These are phyloP conservation scores for Colletotrichum eremochloae DNA, from an alignment of 2,329 filamentous ascomycete species.

Conservation along the genomic window DNA sequence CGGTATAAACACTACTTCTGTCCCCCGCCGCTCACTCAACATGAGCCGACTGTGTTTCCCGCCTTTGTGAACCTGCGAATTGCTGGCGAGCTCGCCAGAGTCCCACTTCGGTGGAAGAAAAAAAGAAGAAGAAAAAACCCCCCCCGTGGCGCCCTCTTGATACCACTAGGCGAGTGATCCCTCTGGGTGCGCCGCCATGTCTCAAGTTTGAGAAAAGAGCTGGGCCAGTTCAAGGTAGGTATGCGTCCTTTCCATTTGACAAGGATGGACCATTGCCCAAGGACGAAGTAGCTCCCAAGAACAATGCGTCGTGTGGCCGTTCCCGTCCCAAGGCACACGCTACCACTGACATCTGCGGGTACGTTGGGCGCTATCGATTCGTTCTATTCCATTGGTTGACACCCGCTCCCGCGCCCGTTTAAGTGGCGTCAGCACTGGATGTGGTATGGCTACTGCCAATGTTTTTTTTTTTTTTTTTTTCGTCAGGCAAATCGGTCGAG, in stretches of 20 bases:
- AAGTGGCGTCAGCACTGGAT: conserved; percentile 5
- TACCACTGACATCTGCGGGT: too few species aligned
- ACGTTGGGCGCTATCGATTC: neutral
- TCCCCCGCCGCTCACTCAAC: too few species aligned
- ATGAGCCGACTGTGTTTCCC: too few species aligned
- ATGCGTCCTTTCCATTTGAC: neutral
- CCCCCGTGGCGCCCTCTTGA: too few species aligned
- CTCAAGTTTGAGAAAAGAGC: neutral
- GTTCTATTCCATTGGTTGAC: conserved; percentile 8
- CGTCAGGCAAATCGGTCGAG: neutral
- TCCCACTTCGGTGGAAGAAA: too few species aligned
- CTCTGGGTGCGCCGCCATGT: neutral
- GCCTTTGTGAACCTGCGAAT: too few species aligned
- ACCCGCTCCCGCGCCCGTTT: conserved; percentile 11
- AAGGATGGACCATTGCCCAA: neutral
- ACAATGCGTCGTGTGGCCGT: neutral
- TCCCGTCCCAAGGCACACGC: neutral
- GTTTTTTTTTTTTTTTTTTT: neutral
- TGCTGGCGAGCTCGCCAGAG: too few species aligned
- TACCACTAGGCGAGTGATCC: neutral
- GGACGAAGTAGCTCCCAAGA: neutral
- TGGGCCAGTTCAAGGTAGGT: neutral
- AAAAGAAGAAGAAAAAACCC: too few species aligned
- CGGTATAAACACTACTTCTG: too few species aligned
- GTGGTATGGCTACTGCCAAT: conserved; percentile 1